These are phyloP conservation scores for Trypethelium eluteriae DNA, from an alignment of 495 filamentous ascomycete species.

Conservation along the genomic window DNA sequence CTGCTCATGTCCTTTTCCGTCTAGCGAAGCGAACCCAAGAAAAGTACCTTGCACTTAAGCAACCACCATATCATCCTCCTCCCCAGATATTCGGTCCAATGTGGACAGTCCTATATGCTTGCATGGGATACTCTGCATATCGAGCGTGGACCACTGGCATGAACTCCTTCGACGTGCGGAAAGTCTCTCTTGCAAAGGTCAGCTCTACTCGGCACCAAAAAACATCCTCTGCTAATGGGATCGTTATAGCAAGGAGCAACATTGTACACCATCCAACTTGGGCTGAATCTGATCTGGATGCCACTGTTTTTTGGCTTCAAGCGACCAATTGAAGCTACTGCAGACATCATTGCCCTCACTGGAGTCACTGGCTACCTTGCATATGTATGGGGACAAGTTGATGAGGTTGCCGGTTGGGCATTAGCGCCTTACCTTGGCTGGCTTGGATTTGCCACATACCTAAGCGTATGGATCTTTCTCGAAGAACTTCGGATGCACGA, in stretches of 20 bases:
- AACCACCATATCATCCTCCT: conserved; percentile 75
- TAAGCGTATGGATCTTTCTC: conserved; percentile 41
- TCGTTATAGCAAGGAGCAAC: conserved; percentile 51
- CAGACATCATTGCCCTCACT: conserved; percentile 64
- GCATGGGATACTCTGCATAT: conserved; percentile 85
- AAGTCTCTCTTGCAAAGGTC: conserved; percentile 38
- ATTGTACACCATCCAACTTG: conserved; percentile 77
- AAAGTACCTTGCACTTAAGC: conserved; percentile 59
- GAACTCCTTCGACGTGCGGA: conserved; percentile 39
- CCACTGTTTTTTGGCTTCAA: conserved; percentile 77
- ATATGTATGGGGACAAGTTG: conserved; percentile 65
- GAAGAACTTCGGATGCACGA: not conserved
- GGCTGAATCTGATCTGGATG: conserved; percentile 83
- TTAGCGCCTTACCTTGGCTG: conserved; percentile 73
- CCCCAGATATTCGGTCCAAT: conserved; percentile 71
- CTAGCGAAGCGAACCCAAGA: conserved; percentile 50
- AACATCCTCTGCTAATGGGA: conserved; percentile 21
- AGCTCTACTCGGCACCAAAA: conserved; percentile 25
- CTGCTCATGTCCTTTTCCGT: not conserved
- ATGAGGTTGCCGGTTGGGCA: conserved; percentile 61
- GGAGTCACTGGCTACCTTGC: conserved; percentile 63
- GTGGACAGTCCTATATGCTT: conserved; percentile 79
- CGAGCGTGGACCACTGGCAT: conserved; percentile 57
- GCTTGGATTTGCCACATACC: conserved; percentile 76
- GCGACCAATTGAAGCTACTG: conserved; percentile 62